phyloP scores from a whole-genome alignment of 2,329 filamentous ascomycete species.

The Beauveria rudraprayagi region DNA sequence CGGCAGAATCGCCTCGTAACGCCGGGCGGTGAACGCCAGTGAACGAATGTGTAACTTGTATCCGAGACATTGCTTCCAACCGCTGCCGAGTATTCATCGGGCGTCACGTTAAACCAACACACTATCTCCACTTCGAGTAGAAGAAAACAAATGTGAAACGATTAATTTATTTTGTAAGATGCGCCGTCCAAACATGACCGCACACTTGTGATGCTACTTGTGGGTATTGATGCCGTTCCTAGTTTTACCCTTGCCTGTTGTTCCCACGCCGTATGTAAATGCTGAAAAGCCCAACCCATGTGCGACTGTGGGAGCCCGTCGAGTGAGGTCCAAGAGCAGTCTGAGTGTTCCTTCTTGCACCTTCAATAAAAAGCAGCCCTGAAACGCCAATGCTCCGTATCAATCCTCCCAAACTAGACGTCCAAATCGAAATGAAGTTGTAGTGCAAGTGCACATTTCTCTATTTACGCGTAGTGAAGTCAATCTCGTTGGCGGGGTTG shows the following conservation, averaged over 20 bases:
- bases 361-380: neutral
- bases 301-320: neutral
- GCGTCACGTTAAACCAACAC: no score
- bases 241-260: neutral
- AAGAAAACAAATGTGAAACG: no score
- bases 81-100: no score
- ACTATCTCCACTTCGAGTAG: no score
- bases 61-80: no score
- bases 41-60: no score
- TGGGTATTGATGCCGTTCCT: neutral
- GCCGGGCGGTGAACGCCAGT: neutral
- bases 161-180: neutral
- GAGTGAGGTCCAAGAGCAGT: neutral
- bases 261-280: neutral
- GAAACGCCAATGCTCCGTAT: constrained; percentile 1
- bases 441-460: neutral
- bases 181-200: neutral
- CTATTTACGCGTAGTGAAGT: constrained; percentile 69
- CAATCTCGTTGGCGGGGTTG: constrained; percentile 63
- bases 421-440: neutral
- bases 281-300: neutral
- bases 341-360: neutral
- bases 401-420: neutral
- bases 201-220: neutral
- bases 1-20: neutral